Conservation (phyloP, 495 filamentous ascomycete species). For the Talaromyces nanjingensis region DNA sequence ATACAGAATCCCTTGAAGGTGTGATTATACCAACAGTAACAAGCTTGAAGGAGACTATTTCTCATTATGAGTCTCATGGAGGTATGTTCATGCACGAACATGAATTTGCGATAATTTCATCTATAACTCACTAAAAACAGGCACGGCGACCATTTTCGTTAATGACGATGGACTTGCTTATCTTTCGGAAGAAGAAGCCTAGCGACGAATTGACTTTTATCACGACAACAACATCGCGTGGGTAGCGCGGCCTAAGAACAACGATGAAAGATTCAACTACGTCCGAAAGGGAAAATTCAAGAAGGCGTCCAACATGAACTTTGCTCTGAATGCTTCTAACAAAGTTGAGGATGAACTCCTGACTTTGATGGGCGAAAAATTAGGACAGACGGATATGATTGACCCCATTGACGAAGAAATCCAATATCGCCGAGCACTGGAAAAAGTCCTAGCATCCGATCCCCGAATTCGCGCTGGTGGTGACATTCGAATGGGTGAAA, state of each 20-base stretch:
- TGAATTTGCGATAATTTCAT: not conserved
- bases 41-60: constrained; percentile 57
- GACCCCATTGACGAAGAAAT: constrained; percentile 40
- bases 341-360: constrained; percentile 51
- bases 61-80: constrained; percentile 55
- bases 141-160: constrained; percentile 38
- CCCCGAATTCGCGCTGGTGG: constrained; percentile 65
- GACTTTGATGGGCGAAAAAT: constrained; percentile 21
- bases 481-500: constrained; percentile 71
- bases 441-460: constrained; percentile 45
- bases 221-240: constrained; percentile 56
- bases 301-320: constrained; percentile 71
- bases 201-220: constrained; percentile 56
- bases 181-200: constrained; percentile 44
- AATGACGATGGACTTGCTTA: constrained; percentile 41
- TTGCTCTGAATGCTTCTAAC: constrained; percentile 50
- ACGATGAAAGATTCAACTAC: constrained; percentile 25
- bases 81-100: constrained; percentile 12
- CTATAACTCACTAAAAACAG: not conserved
- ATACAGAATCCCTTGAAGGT: constrained; percentile 61
- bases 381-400: constrained; percentile 30
- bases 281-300: constrained; percentile 61
- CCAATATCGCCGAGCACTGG: constrained; percentile 41
- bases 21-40: constrained; percentile 57
- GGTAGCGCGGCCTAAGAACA: constrained; percentile 45